phyloP scores from a whole-genome alignment of 352 stramenopile genomes.

The Globisporangium heterothallicum region DNA sequence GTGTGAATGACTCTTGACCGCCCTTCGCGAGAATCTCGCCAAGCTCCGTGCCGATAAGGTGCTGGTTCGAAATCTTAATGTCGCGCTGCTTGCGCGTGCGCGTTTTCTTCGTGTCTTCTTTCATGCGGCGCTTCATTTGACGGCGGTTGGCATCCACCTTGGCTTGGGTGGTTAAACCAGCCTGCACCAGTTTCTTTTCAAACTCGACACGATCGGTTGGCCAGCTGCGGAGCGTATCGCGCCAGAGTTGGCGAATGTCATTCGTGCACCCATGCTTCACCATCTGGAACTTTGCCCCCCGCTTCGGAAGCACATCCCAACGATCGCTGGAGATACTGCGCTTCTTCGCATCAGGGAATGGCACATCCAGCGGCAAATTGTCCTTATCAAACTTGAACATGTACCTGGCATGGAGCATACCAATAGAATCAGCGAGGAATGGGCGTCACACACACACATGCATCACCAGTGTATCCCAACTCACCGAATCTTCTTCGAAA shows the following conservation, averaged over 20 bases:
- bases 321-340: constrained; percentile 55
- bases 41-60: constrained; percentile 83
- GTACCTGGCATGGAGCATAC: constrained; percentile 26
- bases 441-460: background rate
- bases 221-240: constrained; percentile 68
- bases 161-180: constrained; percentile 73
- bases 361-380: constrained; percentile 68
- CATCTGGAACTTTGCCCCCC: constrained; percentile 70
- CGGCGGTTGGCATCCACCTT: constrained; percentile 78
- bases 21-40: constrained; percentile 79
- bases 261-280: constrained; percentile 82
- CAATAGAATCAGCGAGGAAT: no score
- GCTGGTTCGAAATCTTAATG: constrained; percentile 88
- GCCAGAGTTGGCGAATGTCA: constrained; percentile 81
- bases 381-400: constrained; percentile 85
- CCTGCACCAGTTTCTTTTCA: constrained; percentile 75
- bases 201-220: constrained; percentile 71
- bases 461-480: background rate
- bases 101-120: constrained; percentile 81
- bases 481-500: constrained; percentile 78
- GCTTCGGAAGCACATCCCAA: constrained; percentile 67
- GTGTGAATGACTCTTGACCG: constrained; percentile 69
- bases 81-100: constrained; percentile 76
- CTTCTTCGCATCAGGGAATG: constrained; percentile 67
- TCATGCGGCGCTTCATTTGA: constrained; percentile 73